Conservation (phyloP, 352 stramenopile genomes). For the Phytopythium montanum region DNA sequence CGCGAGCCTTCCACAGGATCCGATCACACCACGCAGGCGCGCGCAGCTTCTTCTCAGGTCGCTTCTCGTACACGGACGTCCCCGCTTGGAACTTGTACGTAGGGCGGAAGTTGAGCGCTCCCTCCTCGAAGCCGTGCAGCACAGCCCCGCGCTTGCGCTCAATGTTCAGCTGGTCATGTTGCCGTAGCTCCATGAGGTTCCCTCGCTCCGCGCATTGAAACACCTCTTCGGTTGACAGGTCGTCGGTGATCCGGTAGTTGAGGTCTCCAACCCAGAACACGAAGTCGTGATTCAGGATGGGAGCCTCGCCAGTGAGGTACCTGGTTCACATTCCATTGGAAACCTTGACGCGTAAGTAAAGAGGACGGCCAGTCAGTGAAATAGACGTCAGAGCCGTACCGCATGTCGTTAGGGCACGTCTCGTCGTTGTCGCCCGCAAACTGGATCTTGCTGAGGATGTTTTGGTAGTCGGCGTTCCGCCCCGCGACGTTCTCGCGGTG, state of each 20-base stretch:
- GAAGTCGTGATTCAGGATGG: slow-evolving; percentile 97
- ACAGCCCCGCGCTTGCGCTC: slow-evolving; percentile 72
- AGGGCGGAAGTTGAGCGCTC: slow-evolving; percentile 88
- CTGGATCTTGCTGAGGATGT: slow-evolving; percentile 95
- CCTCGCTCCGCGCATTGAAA: slow-evolving; percentile 53
- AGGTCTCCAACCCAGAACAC: slow-evolving; percentile 97
- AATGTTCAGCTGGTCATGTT: slow-evolving; percentile 60
- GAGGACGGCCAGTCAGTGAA: no score
- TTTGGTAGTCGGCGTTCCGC: slow-evolving; percentile 98
- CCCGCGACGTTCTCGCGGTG: slow-evolving; percentile 97
- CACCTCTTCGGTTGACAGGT: slow-evolving; percentile 69
- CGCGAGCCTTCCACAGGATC: slow-evolving; percentile 79
- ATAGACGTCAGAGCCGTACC: slow-evolving; percentile 10
- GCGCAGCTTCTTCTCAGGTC: slow-evolving; percentile 98
- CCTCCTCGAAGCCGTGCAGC: slow-evolving; percentile 90
- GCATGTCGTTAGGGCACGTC: slow-evolving; percentile 21
- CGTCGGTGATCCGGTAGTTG: slow-evolving; percentile 89
- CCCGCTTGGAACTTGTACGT: slow-evolving; percentile 98
- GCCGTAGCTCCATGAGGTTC: slow-evolving; percentile 31
- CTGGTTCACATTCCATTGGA: no score
- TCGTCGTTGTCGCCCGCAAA: slow-evolving; percentile 72
- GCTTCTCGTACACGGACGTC: slow-evolving; percentile 95
- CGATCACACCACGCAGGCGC: slow-evolving; percentile 96
- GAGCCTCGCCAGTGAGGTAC: slow-evolving; percentile 48
- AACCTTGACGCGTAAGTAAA: no score